A percentile compares a stretch with the other conserved stretches of the same genome.
Evolutionary conservation across 2,329 filamentous ascomycete genomes (phyloP).

Genomic region (Sporothrix euskadiensis): DNA sequence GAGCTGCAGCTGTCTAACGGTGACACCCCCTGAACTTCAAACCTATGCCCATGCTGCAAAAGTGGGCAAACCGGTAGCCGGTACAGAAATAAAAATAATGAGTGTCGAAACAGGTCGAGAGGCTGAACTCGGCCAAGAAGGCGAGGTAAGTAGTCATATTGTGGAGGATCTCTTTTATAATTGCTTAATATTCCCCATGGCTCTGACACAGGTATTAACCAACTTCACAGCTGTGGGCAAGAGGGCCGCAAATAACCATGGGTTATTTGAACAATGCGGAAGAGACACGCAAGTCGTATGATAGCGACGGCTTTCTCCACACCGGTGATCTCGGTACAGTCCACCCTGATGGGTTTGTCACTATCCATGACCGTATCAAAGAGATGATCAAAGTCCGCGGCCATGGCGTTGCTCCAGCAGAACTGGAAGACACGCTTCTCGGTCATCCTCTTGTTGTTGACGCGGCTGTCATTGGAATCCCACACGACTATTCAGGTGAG

Average conservation of each 20-base stretch:
- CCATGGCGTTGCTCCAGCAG: constrained; percentile 61
- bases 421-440: constrained; percentile 62
- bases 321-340: constrained; percentile 61
- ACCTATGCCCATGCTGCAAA: constrained; percentile 58
- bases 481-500: constrained; percentile 58
- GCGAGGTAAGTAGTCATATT: constrained; percentile 39
- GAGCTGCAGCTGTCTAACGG: constrained; percentile 62
- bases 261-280: constrained; percentile 49
- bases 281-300: constrained; percentile 52
- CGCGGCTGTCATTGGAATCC: constrained; percentile 55
- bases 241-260: constrained; percentile 53
- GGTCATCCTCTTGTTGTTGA: constrained; percentile 59
- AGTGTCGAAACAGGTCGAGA: constrained; percentile 55
- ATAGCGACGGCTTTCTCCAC: constrained; percentile 57
- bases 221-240: constrained; percentile 37
- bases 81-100: constrained; percentile 61
- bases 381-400: constrained; percentile 70
- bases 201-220: not conserved
- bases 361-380: constrained; percentile 63
- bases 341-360: constrained; percentile 56
- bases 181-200: constrained; percentile 34
- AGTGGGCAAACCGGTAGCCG: constrained; percentile 58
- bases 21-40: constrained; percentile 58
- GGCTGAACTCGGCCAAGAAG: constrained; percentile 52
- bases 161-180: not conserved